Percentiles rank a stretch among this genome's conserved stretches.
Conservation (phyloP, 768 basidiomycete species). For the Serendipita indica region DNA sequence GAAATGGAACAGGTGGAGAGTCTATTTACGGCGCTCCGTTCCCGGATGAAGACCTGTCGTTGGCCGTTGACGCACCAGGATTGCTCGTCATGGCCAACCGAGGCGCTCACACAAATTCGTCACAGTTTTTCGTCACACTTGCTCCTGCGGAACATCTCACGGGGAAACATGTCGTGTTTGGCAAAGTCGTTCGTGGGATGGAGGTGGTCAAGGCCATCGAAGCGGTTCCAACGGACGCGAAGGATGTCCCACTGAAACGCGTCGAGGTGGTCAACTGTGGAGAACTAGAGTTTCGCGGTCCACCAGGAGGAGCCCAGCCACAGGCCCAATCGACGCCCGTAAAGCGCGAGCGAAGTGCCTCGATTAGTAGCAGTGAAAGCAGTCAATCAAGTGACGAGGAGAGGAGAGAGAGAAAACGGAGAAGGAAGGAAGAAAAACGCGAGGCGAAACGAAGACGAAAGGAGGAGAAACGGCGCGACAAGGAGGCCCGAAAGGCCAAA, state of each 20-base stretch:
- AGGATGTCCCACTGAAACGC: constrained; percentile 53
- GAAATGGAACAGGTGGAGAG: constrained; percentile 68
- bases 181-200: constrained; percentile 42
- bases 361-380: background rate
- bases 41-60: constrained; percentile 57
- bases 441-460: constrained; percentile 10
- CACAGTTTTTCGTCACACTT: constrained; percentile 78
- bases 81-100: constrained; percentile 86
- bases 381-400: constrained; percentile 14
- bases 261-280: constrained; percentile 66
- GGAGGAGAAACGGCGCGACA: background rate
- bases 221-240: constrained; percentile 53
- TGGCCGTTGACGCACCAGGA: constrained; percentile 50
- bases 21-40: constrained; percentile 68
- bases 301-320: constrained; percentile 13
- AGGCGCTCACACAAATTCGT: constrained; percentile 70
- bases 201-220: constrained; percentile 45
- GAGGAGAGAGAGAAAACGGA: constrained; percentile 12
- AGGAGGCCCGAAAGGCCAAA: background rate
- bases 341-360: background rate
- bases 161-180: constrained; percentile 50
- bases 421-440: constrained; percentile 14
- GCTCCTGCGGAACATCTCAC: constrained; percentile 58
- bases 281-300: constrained; percentile 59
- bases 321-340: background rate